A percentile compares a stretch with the other conserved stretches of the same genome.
These are phyloP conservation scores for Cordyceps cateniannulata DNA, from an alignment of 2,329 filamentous ascomycete species.

Conservation along the genomic window DNA sequence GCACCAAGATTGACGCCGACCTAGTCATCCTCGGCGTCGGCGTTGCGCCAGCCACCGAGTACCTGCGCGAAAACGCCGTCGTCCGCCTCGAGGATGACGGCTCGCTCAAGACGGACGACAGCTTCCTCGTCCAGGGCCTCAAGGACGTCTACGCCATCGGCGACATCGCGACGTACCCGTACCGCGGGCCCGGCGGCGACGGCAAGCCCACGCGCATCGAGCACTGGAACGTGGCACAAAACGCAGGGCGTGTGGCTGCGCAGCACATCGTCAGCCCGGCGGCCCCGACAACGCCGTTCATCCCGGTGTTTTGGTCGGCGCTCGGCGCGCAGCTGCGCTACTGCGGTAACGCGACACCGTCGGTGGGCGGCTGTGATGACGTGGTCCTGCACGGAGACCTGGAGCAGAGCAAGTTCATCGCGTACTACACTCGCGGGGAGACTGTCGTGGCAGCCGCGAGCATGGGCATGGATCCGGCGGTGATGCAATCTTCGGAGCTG, in stretches of 20 bases:
- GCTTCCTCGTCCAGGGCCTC: conserved; percentile 68
- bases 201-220: conserved; percentile 76
- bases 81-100: conserved; percentile 74
- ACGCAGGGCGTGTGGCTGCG: conserved; percentile 76
- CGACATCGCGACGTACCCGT: conserved; percentile 92
- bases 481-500: conserved; percentile 75
- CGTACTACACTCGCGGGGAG: conserved; percentile 83
- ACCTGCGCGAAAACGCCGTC: conserved; percentile 63
- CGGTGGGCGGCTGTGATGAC: conserved; percentile 70
- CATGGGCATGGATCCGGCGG: conserved; percentile 84
- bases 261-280: conserved; percentile 64
- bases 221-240: conserved; percentile 98
- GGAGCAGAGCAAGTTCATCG: conserved; percentile 74
- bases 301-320: conserved; percentile 95
- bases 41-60: conserved; percentile 79
- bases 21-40: conserved; percentile 89
- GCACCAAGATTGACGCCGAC: conserved; percentile 77
- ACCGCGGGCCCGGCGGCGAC: conserved; percentile 78
- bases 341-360: conserved; percentile 67
- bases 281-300: conserved; percentile 63
- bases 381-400: conserved; percentile 72
- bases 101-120: conserved; percentile 74
- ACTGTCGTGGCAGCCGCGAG: conserved; percentile 83
- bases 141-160: conserved; percentile 87
- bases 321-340: conserved; percentile 85